phyloP scores from a whole-genome alignment of 129 eudicot genomes.

The Helianthus tuberosus region DNA sequence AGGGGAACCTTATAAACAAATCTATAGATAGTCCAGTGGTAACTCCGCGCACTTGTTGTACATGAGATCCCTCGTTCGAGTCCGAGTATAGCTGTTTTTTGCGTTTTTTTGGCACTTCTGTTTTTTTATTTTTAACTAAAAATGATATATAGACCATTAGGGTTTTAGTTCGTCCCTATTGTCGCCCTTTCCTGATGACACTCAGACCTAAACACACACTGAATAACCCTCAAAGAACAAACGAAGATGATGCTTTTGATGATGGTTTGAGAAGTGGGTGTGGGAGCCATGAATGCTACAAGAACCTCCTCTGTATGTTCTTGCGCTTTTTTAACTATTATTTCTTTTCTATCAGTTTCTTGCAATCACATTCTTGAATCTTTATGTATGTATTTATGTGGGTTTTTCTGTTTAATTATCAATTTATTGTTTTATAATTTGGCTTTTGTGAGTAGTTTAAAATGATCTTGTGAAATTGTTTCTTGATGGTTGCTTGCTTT shows the following conservation, averaged over 20 bases:
- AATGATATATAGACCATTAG: no score
- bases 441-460: background rate
- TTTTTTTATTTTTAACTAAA: no score
- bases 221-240: background rate
- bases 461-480: background rate
- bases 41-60: no score
- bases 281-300: slow-evolving; percentile 39
- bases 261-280: slow-evolving; percentile 8
- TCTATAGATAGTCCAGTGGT: no score
- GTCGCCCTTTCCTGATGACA: no score
- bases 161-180: no score
- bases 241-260: slow-evolving; percentile 10
- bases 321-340: background rate
- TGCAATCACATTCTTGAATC: slow-evolving; percentile 9
- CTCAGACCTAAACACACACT: no score
- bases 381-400: background rate
- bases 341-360: background rate
- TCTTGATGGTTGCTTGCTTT: background rate
- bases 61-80: no score
- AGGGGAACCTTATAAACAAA: no score
- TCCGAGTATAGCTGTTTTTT: no score
- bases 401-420: background rate
- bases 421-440: background rate
- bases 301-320: slow-evolving; percentile 30
- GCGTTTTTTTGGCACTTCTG: no score